Conservation (phyloP, 202 grass and related monocot species). For the Saccharum hybrid region DNA sequence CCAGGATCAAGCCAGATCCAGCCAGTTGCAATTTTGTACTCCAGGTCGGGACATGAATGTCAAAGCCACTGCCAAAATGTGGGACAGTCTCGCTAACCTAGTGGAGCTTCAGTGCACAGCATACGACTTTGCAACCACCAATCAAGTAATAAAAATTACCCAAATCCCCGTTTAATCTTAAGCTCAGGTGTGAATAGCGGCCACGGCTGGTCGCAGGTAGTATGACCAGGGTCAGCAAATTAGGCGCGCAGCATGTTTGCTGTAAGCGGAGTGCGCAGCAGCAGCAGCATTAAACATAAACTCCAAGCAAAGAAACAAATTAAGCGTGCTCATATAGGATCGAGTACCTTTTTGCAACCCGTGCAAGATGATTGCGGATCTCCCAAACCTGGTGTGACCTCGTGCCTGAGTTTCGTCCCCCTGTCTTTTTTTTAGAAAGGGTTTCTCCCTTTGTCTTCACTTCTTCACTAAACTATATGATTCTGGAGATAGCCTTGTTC, state of each 20-base stretch:
- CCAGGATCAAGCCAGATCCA: conserved; percentile 40
- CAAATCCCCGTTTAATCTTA: conserved; percentile 27
- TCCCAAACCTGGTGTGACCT: conserved; percentile 44
- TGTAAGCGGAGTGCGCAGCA: not conserved
- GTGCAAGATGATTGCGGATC: conserved; percentile 35
- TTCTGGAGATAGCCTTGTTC: not conserved
- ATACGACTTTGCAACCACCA: conserved; percentile 29
- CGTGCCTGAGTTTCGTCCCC: not conserved
- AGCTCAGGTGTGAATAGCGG: conserved; percentile 47
- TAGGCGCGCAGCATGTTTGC: conserved; percentile 45
- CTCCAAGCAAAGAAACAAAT: conserved; percentile 32
- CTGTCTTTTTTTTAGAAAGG: no score
- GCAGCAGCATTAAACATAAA: not conserved
- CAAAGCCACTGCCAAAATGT: conserved; percentile 37
- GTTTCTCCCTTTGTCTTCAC: conserved; percentile 13
- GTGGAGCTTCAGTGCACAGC: conserved; percentile 8
- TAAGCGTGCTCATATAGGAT: not conserved
- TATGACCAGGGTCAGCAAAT: conserved; percentile 47
- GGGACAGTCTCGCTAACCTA: conserved; percentile 17
- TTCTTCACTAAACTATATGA: not conserved
- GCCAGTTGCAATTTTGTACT: conserved; percentile 31
- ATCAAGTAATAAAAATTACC: conserved; percentile 7
- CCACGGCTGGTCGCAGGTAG: not conserved
- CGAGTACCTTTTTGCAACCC: conserved; percentile 11
- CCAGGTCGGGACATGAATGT: conserved; percentile 11